Percentiles rank a stretch among this genome's conserved stretches.
Evolutionary conservation across 306 rosid genomes (phyloP).

Genomic region (Inga laurina): DNA sequence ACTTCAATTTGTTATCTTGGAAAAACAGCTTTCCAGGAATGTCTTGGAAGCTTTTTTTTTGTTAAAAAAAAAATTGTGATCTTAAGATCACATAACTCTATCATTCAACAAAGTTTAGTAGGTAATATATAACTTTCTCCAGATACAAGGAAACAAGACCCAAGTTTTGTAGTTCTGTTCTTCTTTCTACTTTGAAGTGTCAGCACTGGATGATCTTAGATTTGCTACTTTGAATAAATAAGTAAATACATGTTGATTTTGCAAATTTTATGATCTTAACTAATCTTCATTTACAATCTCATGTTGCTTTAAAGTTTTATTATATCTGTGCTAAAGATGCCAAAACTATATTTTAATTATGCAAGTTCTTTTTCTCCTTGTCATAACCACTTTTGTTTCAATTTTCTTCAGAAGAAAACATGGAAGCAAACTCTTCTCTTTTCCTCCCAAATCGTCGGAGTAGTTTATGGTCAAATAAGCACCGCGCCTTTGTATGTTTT

Average conservation of each 20-base stretch:
- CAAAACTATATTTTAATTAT: background rate
- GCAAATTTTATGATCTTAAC: background rate
- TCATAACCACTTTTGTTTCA: background rate
- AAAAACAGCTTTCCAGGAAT: background rate
- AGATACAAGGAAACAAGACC: background rate
- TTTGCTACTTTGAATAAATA: background rate
- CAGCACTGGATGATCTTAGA: background rate
- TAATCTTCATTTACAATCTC: slow-evolving; percentile 1
- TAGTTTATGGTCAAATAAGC: slow-evolving; percentile 78
- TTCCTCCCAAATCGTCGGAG: slow-evolving; percentile 81
- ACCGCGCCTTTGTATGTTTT: slow-evolving; percentile 80
- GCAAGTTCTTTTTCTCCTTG: background rate
- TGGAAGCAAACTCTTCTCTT: slow-evolving; percentile 68
- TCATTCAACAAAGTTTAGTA: background rate
- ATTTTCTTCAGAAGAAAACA: slow-evolving; percentile 49
- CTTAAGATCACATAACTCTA: background rate
- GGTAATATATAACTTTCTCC: background rate
- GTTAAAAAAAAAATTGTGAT: background rate
- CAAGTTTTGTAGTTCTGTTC: background rate
- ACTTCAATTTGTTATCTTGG: background rate
- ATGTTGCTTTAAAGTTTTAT: background rate
- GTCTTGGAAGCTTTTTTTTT: background rate
- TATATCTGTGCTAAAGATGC: background rate
- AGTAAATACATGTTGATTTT: background rate
- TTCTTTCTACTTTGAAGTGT: background rate